phyloP scores from a whole-genome alignment of 2,329 filamentous ascomycete species.

The Tolypocladium sp. region DNA sequence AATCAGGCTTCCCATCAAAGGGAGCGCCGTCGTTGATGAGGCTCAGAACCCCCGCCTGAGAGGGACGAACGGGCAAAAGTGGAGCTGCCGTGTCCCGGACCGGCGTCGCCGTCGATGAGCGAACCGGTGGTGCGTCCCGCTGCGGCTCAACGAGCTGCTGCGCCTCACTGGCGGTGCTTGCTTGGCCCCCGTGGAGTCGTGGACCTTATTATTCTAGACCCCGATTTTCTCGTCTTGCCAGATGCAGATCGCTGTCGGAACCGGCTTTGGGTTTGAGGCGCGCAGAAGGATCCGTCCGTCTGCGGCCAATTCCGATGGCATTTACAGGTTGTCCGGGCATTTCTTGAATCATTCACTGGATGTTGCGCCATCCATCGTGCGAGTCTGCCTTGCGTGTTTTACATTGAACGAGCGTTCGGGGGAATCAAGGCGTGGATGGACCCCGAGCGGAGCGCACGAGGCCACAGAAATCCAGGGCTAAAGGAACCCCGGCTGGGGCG shows the following conservation, averaged over 20 bases:
- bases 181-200: too few species aligned
- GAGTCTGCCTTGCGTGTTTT: background rate
- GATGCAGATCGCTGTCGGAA: background rate
- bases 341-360: background rate
- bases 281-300: background rate
- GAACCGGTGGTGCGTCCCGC: background rate
- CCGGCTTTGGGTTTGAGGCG: too few species aligned
- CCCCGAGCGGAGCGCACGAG: background rate
- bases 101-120: constrained; percentile 3
- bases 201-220: too few species aligned
- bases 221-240: background rate
- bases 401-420: background rate
- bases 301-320: background rate
- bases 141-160: background rate
- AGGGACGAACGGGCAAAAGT: constrained; percentile 1
- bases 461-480: background rate
- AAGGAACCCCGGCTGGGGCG: background rate
- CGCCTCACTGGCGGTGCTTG: background rate
- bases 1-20: background rate
- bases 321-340: background rate
- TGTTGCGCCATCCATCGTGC: background rate
- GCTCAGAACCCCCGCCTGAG: background rate
- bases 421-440: background rate
- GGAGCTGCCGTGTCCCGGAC: constrained; percentile 2
- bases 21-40: background rate